These are phyloP conservation scores for Gossypium trilobum DNA, from an alignment of 441 rosid genomes.

Conservation along the genomic window DNA sequence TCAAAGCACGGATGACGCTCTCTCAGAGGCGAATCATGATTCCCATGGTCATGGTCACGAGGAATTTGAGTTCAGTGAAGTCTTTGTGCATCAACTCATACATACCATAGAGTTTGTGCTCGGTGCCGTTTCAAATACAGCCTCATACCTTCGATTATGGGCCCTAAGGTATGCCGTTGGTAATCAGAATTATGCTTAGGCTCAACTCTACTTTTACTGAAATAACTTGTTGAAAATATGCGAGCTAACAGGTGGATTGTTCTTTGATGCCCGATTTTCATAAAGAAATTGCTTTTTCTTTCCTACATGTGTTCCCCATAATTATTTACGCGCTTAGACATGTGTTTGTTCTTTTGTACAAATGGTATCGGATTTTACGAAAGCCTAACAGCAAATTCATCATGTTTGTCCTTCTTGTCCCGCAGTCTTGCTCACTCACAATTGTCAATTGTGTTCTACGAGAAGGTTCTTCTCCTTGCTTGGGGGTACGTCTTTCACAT, in stretches of 20 bases:
- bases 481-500: constrained; percentile 56
- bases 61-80: constrained; percentile 90
- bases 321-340: neutral
- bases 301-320: neutral
- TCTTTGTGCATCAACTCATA: constrained; percentile 82
- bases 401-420: constrained; percentile 1
- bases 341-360: neutral
- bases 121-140: constrained; percentile 97
- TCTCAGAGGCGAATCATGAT: constrained; percentile 42
- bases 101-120: constrained; percentile 94
- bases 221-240: neutral
- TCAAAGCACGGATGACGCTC: constrained; percentile 51
- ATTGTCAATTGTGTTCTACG: constrained; percentile 80
- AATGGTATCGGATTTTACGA: constrained; percentile 2
- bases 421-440: constrained; percentile 90
- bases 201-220: neutral
- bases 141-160: constrained; percentile 93
- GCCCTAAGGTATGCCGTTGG: constrained; percentile 62
- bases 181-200: neutral
- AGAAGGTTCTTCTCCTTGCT: constrained; percentile 80
- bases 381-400: constrained; percentile 7
- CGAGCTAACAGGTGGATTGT: constrained; percentile 1
- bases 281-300: neutral
- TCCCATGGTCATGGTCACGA: constrained; percentile 59
- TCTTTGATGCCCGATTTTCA: neutral